Evolutionary conservation across 2,329 filamentous ascomycete genomes (phyloP).

Genomic region (Fonsecaea multimorphosa): DNA sequence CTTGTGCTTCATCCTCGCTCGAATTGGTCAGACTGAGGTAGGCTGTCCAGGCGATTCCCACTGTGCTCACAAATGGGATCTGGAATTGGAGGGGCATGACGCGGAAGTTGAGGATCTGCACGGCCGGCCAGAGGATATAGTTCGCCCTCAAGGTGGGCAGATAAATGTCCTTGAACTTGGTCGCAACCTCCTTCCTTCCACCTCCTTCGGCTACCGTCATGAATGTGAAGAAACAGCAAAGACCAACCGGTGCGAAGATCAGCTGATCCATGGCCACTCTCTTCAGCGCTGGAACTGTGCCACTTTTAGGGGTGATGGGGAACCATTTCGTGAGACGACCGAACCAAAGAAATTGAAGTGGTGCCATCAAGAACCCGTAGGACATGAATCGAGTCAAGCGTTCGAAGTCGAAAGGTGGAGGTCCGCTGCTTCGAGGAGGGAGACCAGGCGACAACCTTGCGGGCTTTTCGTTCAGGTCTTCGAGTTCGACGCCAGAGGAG

Average conservation of each 20-base stretch:
- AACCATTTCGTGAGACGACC: conserved; percentile 80
- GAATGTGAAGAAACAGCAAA: conserved; percentile 88
- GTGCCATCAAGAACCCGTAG: conserved; percentile 96
- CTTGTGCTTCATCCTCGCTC: conserved; percentile 66
- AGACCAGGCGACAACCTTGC: conserved; percentile 70
- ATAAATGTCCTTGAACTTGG: conserved; percentile 94
- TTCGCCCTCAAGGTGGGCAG: conserved; percentile 94
- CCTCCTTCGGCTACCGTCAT: conserved; percentile 97
- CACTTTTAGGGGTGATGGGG: conserved; percentile 78
- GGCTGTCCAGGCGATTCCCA: conserved; percentile 97
- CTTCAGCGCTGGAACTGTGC: conserved; percentile 81
- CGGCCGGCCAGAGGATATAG: conserved; percentile 90
- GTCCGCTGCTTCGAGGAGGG: conserved; percentile 66
- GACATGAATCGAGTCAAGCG: conserved; percentile 93
- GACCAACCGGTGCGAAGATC: conserved; percentile 86
- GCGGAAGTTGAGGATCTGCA: conserved; percentile 96
- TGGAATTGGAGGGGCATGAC: conserved; percentile 95
- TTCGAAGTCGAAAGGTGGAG: conserved; percentile 93
- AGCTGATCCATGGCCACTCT: conserved; percentile 91
- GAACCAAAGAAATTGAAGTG: conserved; percentile 96
- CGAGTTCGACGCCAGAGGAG: conserved; percentile 77
- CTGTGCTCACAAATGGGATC: conserved; percentile 91
- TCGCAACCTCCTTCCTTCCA: conserved; percentile 74
- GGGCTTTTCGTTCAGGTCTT: conserved; percentile 83
- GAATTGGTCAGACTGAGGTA: conserved; percentile 93